Evolutionary conservation across 257 asterid species (phyloP), one percentile per base, ranked within the genome.

Genomic region (Forsythia suspensa): DNA sequence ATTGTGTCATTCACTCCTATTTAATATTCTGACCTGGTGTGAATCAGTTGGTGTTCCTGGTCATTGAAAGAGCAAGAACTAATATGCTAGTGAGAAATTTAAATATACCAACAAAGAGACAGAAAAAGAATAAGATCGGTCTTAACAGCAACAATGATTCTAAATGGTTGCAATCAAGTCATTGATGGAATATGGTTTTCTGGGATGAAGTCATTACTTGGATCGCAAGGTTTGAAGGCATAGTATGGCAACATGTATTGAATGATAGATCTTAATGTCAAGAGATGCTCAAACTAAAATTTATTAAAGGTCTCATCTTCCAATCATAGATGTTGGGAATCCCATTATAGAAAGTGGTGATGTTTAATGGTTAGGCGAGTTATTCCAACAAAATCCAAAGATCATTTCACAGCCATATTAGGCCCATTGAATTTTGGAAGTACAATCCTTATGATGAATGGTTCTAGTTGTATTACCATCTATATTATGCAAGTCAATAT

Each of bases 371-470:
- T 55, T 55, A 61, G 1, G 43, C 34, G 51, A 51, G 48, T 76
- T 51, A 29, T 43, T 13, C 55, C 66, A 75, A 72, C 57, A 8
- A 38, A 42, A 52, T 42, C 55, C 57, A 71, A 44, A 44, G 73
- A 51, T 42, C 63, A 70, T 72, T 71, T 66, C 36, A 57, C 43
- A 77, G 76, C 76, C 74, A 59, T 40, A 75, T 52, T 74, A 71
- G 79, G 75, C 39, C 29, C 38, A 43, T 74, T 43, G 37, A 61
- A 71, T 55, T 46, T 15, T 6, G 51, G 66, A 11, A 57, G 68
- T 61, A 74, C 55, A 73, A 39, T 10, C 52, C 75, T 6, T 15
- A 40, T 4, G 44, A 63, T 21, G 66, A 8, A 29, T 63, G 24
- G 71, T 76, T 74, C 77, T 37, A 63, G 52, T 15, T 29, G 43